phyloP scores from a whole-genome alignment of 2,329 filamentous ascomycete genomes.

The Mollisiaceae sp. region DNA sequence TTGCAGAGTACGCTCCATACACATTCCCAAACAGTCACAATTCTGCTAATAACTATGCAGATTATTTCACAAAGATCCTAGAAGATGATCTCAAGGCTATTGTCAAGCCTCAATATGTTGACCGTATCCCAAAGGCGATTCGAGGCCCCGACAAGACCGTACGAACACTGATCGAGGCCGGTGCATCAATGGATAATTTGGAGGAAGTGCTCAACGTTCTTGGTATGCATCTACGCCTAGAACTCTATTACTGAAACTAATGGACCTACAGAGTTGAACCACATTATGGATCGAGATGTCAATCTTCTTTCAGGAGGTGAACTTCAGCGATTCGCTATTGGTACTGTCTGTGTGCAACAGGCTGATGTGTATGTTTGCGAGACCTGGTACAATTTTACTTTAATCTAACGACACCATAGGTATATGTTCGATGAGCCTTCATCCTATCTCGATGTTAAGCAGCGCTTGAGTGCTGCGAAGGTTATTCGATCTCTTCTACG shows the following conservation, averaged over 20 bases:
- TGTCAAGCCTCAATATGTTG: constrained; percentile 97
- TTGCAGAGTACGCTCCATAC: constrained; percentile 75
- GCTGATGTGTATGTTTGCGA: constrained; percentile 73
- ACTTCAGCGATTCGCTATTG: constrained; percentile 96
- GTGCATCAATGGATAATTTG: constrained; percentile 77
- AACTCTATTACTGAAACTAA: constrained; percentile 8
- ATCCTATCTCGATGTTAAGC: constrained; percentile 99
- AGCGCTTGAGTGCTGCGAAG: constrained; percentile 89
- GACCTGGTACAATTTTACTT: background rate
- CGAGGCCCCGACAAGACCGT: constrained; percentile 82
- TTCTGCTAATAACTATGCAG: constrained; percentile 49
- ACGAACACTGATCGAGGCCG: constrained; percentile 75
- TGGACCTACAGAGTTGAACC: constrained; percentile 69
- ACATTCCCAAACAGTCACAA: background rate
- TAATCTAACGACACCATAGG: constrained; percentile 40
- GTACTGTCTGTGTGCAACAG: constrained; percentile 91
- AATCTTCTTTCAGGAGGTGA: constrained; percentile 93
- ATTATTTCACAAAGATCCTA: constrained; percentile 98
- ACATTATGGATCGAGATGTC: constrained; percentile 92
- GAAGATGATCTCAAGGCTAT: constrained; percentile 98
- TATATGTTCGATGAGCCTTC: constrained; percentile 99
- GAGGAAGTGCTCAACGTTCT: constrained; percentile 83
- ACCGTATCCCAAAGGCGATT: constrained; percentile 94
- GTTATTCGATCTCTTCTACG: constrained; percentile 91
- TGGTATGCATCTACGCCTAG: constrained; percentile 47